Conservation (phyloP, 768 basidiomycete genomes). For the Rhizopogon sp. region DNA sequence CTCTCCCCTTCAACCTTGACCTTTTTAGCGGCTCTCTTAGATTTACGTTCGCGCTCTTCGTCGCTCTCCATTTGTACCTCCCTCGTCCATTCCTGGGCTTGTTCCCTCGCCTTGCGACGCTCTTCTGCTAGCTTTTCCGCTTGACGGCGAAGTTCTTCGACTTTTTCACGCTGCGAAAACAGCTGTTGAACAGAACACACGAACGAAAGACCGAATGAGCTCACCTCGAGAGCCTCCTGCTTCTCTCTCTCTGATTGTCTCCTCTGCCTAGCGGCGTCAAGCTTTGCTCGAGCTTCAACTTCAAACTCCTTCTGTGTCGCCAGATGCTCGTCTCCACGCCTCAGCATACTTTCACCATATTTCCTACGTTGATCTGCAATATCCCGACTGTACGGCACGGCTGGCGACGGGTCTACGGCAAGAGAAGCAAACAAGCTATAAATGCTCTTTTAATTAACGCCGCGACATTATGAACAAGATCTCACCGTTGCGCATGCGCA, state of each 20-base stretch:
- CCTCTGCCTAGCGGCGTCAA: constrained; percentile 71
- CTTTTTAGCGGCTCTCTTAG: constrained; percentile 50
- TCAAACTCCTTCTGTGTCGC: constrained; percentile 68
- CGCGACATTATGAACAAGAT: background rate
- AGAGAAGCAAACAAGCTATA: constrained; percentile 79
- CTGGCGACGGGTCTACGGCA: constrained; percentile 61
- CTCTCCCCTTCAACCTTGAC: constrained; percentile 49
- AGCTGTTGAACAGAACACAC: background rate
- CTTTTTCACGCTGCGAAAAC: constrained; percentile 44
- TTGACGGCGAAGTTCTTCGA: constrained; percentile 61
- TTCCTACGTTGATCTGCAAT: constrained; percentile 85
- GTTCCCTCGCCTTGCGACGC: constrained; percentile 69
- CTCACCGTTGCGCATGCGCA: constrained; percentile 80
- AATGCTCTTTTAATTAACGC: background rate
- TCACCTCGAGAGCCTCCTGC: constrained; percentile 61
- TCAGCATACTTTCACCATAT: constrained; percentile 85
- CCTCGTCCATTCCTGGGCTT: constrained; percentile 73
- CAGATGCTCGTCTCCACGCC: constrained; percentile 78
- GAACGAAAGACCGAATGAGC: constrained; percentile 15
- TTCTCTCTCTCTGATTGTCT: constrained; percentile 77
- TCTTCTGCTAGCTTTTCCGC: constrained; percentile 79
- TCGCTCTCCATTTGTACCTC: constrained; percentile 66
- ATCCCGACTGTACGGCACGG: constrained; percentile 80
- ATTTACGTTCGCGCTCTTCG: constrained; percentile 70
- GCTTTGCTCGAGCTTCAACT: constrained; percentile 60